phyloP scores from a whole-genome alignment of 2,329 filamentous ascomycete species.

The Macrophomina phaseolina region DNA sequence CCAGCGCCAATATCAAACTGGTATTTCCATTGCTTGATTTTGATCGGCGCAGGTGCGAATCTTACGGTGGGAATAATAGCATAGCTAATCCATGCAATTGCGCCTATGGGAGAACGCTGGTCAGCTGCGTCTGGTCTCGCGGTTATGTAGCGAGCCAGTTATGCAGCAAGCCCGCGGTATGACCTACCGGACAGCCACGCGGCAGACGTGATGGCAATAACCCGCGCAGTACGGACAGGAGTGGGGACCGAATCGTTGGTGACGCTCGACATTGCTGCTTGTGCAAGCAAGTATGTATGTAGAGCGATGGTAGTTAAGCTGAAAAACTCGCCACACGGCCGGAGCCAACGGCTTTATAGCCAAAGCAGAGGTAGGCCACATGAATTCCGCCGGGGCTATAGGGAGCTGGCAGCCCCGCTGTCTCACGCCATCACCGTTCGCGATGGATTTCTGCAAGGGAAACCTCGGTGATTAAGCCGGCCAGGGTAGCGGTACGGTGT shows the following conservation, averaged over 20 bases:
- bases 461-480: neutral
- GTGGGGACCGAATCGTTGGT: conserved; percentile 11
- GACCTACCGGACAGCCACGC: conserved; percentile 26
- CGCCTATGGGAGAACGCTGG: neutral
- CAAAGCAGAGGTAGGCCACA: neutral
- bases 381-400: neutral
- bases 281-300: too few species aligned
- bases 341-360: neutral
- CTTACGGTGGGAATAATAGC: conserved; percentile 31
- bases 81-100: conserved; percentile 27
- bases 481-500: neutral
- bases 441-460: neutral
- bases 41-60: conserved; percentile 30
- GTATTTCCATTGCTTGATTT: conserved; percentile 34
- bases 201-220: conserved; percentile 30
- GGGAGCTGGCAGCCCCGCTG: too few species aligned
- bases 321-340: too few species aligned
- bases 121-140: neutral
- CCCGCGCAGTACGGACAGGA: conserved; percentile 30
- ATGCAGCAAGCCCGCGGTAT: too few species aligned
- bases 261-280: neutral
- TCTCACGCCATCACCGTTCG: neutral
- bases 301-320: neutral
- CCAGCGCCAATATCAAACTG: conserved; percentile 33
- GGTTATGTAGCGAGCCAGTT: too few species aligned